Evolutionary conservation across 2,329 filamentous ascomycete genomes (phyloP).

Genomic region (Fusarium dlaminii): DNA sequence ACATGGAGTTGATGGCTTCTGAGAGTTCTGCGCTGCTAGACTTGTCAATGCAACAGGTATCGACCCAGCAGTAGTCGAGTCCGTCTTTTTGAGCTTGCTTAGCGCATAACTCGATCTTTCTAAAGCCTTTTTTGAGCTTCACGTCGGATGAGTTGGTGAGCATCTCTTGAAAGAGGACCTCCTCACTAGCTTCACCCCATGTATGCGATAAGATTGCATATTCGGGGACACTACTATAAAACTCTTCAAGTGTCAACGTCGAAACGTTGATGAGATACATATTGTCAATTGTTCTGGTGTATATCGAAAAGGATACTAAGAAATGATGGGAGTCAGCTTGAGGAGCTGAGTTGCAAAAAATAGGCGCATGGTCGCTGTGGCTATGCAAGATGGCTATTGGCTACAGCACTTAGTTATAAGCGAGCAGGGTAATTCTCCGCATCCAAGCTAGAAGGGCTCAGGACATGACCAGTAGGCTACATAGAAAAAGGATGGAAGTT

Average conservation of each 20-base stretch:
- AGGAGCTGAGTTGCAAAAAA: background rate
- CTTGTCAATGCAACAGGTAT: constrained; percentile 44
- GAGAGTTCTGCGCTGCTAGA: constrained; percentile 41
- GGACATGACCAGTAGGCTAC: background rate
- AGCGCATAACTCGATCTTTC: constrained; percentile 38
- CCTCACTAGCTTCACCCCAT: constrained; percentile 19
- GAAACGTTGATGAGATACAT: constrained; percentile 35
- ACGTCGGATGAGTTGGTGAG: background rate
- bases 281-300: background rate
- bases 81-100: constrained; percentile 16
- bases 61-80: constrained; percentile 41
- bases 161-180: constrained; percentile 7
- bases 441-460: background rate
- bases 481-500: no score
- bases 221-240: constrained; percentile 16
- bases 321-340: background rate
- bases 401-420: background rate
- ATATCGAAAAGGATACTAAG: rapidly evolving
- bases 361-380: background rate
- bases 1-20: constrained; percentile 44
- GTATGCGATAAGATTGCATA: constrained; percentile 36
- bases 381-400: background rate
- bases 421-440: background rate
- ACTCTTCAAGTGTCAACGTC: constrained; percentile 18
- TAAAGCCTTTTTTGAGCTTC: constrained; percentile 30